These are phyloP conservation scores for Leccinum huronense DNA, from an alignment of 1,284 basidiomycete species.

Conservation along the genomic window DNA sequence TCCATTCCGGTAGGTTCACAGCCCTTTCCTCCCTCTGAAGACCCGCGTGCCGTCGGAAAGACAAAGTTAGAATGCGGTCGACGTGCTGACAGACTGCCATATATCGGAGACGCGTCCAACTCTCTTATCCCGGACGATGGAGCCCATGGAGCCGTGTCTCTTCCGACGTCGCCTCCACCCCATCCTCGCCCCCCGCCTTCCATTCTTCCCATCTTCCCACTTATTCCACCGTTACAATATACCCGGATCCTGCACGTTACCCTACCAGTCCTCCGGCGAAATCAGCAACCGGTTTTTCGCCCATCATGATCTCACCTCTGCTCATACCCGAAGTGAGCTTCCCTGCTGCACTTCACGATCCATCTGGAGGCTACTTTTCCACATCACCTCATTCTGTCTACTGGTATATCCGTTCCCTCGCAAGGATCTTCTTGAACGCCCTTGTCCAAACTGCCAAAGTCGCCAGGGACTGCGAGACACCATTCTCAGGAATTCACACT, in stretches of 20 bases:
- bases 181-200: slow-evolving; percentile 29
- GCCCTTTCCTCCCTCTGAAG: slow-evolving; percentile 27
- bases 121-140: slow-evolving; percentile 24
- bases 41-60: slow-evolving; percentile 22
- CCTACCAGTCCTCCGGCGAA: slow-evolving; percentile 16
- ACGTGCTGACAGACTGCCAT: slow-evolving; percentile 21
- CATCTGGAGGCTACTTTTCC: slow-evolving; percentile 20
- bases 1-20: slow-evolving; percentile 35
- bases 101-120: slow-evolving; percentile 20
- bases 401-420: too few species aligned
- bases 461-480: too few species aligned
- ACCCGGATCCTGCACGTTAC: slow-evolving; percentile 26
- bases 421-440: too few species aligned
- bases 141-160: slow-evolving; percentile 26
- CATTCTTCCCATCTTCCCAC: slow-evolving; percentile 21
- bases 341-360: slow-evolving; percentile 14
- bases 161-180: slow-evolving; percentile 27
- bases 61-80: slow-evolving; percentile 29
- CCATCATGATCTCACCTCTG: slow-evolving; percentile 14
- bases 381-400: too few species aligned
- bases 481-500: too few species aligned
- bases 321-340: slow-evolving; percentile 23
- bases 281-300: slow-evolving; percentile 15
- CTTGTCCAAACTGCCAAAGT: too few species aligned
- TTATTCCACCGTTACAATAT: slow-evolving; percentile 27